Evolutionary conservation across 169 alveolate species (phyloP), one percentile per base, ranked within the genome.

Genomic region (Amoebophrya sp.): DNA sequence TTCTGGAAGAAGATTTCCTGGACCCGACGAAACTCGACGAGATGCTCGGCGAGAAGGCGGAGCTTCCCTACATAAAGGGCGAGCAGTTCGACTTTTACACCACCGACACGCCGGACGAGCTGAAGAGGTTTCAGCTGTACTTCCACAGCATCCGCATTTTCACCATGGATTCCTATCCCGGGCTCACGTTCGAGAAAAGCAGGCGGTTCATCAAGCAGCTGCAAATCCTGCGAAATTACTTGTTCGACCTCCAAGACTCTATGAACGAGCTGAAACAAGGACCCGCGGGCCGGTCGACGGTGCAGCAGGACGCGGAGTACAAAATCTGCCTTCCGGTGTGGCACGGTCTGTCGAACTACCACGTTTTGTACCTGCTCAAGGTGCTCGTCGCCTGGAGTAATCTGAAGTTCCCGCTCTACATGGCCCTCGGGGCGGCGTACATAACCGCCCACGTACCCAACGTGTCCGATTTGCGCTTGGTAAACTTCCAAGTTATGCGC

Each of bases 251-350:
- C 39, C 29, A 25, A 25, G 83, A 66, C 83, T 2, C 29, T 2
- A 66, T 66, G 83, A 66, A 66, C 83, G 83, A 66, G 83, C 83
- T 66, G 83, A 66, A 66, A n/a, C 83, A 66, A 25, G 83, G 83
- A 1, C 83, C 83, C 35, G 83, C 83, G 38, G 83, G 83, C 35
- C 83, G 83, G 83, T 2, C 29, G 32, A 66, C 83, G 32, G 83
- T 66, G 83, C 83, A 66, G 83, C 83, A 66, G 83, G 83, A 66
- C 83, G 83, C 83, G 10, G 83, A 66, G 83, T 66, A 66, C 83
- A 25, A 18, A 3, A 66, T 66, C 35, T 66, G 83, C 35, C 83
- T 66, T 3, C 83, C 83, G 83, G 83, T 66, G 29, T 66, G 83
- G 83, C 83, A 66, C 83, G 83, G 83, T 2, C 83, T 66, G 7